Evolutionary conservation across 768 basidiomycete species (phyloP).

Genomic region (Lactifluus volemus): DNA sequence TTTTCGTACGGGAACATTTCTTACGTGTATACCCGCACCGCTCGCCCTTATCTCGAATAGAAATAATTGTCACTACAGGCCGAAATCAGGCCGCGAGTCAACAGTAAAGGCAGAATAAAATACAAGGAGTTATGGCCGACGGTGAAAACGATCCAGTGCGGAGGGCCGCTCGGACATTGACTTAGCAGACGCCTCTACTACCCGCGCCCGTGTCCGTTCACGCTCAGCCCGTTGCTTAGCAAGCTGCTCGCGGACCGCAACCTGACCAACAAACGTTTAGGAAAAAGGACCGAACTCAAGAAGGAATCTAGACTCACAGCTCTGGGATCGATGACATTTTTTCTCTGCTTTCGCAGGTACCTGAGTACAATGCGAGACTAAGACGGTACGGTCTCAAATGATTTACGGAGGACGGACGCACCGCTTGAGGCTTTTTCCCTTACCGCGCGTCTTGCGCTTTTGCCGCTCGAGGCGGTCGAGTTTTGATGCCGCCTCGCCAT

Average conservation of each 20-base stretch:
- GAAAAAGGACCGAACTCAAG: conserved; percentile 9
- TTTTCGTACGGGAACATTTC: too few species aligned
- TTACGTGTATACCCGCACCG: neutral
- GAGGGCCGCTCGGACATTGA: conserved; percentile 24
- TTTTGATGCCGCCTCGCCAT: conserved; percentile 23
- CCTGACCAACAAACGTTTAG: conserved; percentile 30
- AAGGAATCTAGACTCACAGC: conserved; percentile 37
- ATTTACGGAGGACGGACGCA: conserved; percentile 20
- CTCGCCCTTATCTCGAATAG: neutral
- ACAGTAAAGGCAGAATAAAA: neutral
- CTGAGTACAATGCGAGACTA: conserved; percentile 22
- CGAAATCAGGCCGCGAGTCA: neutral
- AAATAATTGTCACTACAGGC: neutral
- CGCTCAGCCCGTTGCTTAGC: conserved; percentile 29
- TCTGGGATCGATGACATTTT: conserved; percentile 87
- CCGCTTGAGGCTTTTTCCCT: conserved; percentile 78
- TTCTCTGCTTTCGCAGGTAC: conserved; percentile 82
- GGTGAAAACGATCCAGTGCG: conserved; percentile 34
- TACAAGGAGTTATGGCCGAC: neutral
- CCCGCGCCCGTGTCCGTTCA: conserved; percentile 23
- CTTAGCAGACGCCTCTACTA: conserved; percentile 17
- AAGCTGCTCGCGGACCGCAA: conserved; percentile 36
- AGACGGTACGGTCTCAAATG: neutral
- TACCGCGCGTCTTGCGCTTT: conserved; percentile 81
- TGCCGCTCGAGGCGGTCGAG: conserved; percentile 36